phyloP scores from a whole-genome alignment of 805 yeast species.

The Candida peoriensis region DNA sequence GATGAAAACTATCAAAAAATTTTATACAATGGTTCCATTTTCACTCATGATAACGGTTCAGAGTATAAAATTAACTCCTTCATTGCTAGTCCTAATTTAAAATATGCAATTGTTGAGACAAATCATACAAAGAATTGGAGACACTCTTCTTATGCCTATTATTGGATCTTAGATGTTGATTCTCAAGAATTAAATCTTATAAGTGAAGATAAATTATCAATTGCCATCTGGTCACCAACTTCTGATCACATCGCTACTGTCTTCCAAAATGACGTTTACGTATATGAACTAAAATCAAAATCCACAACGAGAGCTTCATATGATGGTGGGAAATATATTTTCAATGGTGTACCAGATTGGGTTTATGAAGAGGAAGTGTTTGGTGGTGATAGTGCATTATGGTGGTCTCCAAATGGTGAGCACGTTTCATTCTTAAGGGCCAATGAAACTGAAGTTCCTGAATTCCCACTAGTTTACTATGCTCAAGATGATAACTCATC shows the following conservation, averaged over 20 bases:
- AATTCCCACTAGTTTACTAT: slow-evolving; percentile 69
- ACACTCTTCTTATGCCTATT: slow-evolving; percentile 41
- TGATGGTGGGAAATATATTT: slow-evolving; percentile 67
- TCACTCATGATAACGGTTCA: slow-evolving; percentile 31
- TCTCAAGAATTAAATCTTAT: slow-evolving; percentile 20
- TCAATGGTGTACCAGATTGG: slow-evolving; percentile 93
- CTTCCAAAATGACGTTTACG: slow-evolving; percentile 61
- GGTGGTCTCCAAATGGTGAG: slow-evolving; percentile 86
- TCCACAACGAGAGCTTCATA: slow-evolving; percentile 42
- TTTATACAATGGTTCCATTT: slow-evolving; percentile 45
- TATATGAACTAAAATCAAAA: slow-evolving; percentile 34
- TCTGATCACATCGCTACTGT: slow-evolving; percentile 65
- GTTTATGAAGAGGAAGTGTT: slow-evolving; percentile 90
- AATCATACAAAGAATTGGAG: slow-evolving; percentile 57
- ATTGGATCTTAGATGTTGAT: slow-evolving; percentile 36
- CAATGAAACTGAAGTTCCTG: slow-evolving; percentile 71
- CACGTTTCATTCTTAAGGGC: slow-evolving; percentile 58
- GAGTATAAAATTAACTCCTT: slow-evolving; percentile 46
- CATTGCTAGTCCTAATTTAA: slow-evolving; percentile 63
- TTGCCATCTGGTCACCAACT: slow-evolving; percentile 71
- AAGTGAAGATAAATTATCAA: slow-evolving; percentile 30
- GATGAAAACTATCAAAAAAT: slow-evolving; percentile 39
- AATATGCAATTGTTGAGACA: slow-evolving; percentile 53
- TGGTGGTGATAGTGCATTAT: slow-evolving; percentile 60
- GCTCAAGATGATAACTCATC: slow-evolving; percentile 45